Percentiles rank a stretch among this genome's conserved stretches.
These are phyloP conservation scores for Sclerotinia glacialis DNA, from an alignment of 2,329 filamentous ascomycete genomes.

Conservation along the genomic window DNA sequence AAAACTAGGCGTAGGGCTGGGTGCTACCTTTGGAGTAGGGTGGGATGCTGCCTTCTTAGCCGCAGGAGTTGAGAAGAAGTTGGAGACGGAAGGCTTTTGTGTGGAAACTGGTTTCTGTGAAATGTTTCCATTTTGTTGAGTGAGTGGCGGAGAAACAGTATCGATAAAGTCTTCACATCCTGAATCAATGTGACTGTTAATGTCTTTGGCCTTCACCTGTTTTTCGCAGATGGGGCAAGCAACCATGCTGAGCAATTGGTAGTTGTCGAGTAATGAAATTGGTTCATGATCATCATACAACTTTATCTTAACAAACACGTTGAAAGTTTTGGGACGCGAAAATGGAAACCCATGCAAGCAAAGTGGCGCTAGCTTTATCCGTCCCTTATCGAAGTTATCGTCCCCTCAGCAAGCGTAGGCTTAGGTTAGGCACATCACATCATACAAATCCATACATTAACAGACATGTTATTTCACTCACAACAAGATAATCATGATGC, in stretches of 20 bases:
- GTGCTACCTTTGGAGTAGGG: conserved; percentile 34
- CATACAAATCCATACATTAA: neutral
- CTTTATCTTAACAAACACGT: neutral
- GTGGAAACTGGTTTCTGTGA: conserved; percentile 49
- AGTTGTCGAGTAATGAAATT: neutral
- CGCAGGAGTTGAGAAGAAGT: conserved; percentile 61
- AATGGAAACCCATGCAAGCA: neutral
- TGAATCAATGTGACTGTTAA: conserved; percentile 90
- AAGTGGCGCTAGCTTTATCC: conserved; percentile 4
- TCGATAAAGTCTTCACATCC: conserved; percentile 68
- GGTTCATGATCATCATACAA: conserved; percentile 6
- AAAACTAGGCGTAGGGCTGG: conserved; percentile 39
- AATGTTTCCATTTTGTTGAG: conserved; percentile 38
- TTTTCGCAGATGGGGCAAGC: conserved; percentile 80
- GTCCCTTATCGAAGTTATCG: too few relatives aligned
- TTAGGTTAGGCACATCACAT: neutral
- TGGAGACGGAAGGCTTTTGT: conserved; percentile 46
- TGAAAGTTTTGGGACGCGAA: conserved; percentile 9
- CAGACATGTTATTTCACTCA: conserved; percentile 1
- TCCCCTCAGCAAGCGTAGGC: neutral
- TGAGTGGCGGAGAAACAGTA: conserved; percentile 43
- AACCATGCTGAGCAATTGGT: conserved; percentile 46
- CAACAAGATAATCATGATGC: conserved; percentile 8
- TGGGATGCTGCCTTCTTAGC: conserved; percentile 49
- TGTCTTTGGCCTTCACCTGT: conserved; percentile 66